Conservation (phyloP, 2,329 filamentous ascomycete species). For the Pseudogymnoascus sp. region DNA sequence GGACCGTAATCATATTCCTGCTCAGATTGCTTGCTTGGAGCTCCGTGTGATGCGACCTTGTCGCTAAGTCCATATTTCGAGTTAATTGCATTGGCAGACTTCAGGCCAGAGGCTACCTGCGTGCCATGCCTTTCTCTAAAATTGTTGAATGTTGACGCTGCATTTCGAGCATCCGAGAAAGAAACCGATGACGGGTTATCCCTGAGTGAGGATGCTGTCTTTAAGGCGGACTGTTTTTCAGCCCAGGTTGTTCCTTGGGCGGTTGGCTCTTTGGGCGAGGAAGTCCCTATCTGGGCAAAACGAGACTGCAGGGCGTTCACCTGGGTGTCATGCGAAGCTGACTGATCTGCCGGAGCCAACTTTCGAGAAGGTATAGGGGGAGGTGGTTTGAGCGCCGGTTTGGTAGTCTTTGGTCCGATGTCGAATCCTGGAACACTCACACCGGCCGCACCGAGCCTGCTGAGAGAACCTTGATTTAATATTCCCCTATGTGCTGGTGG, state of each 20-base stretch:
- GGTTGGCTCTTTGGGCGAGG: conserved; percentile 26
- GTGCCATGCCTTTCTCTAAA: conserved; percentile 54
- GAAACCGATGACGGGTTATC: conserved; percentile 46
- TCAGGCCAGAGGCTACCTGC: conserved; percentile 46
- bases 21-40: conserved; percentile 4
- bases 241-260: conserved; percentile 42
- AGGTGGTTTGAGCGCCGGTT: conserved; percentile 29
- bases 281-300: conserved; percentile 26
- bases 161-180: conserved; percentile 40
- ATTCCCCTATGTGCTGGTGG: conserved; percentile 27
- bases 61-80: conserved; percentile 28
- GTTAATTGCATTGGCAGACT: conserved; percentile 30
- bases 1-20: conserved; percentile 12
- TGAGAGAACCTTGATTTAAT: conserved; percentile 39
- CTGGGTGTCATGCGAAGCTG: conserved; percentile 18
- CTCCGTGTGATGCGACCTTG: conserved; percentile 23
- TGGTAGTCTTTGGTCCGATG: conserved; percentile 38
- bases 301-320: conserved; percentile 31
- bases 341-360: conserved; percentile 9
- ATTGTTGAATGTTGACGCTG: conserved; percentile 47
- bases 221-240: conserved; percentile 47
- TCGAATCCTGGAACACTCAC: conserved; percentile 59
- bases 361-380: conserved; percentile 21
- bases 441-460: conserved; percentile 52
- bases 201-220: conserved; percentile 42